Percentiles rank a stretch among this genome's conserved stretches.
Conservation (phyloP, 2,329 filamentous ascomycete genomes). For the Coniella vitis region DNA sequence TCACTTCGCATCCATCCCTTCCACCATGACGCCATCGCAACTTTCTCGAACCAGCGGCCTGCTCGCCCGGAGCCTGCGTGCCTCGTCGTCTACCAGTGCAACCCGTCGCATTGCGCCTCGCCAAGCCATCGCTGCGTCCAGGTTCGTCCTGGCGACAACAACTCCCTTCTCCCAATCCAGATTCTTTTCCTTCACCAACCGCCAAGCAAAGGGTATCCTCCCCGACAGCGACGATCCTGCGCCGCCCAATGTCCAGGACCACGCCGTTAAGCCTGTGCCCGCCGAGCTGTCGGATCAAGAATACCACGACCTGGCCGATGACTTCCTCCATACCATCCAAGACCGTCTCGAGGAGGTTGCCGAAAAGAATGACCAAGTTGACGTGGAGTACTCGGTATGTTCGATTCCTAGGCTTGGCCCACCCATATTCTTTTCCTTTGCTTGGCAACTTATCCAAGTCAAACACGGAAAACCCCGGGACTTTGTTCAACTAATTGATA, state of each 20-base stretch:
- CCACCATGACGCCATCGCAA: slow-evolving; percentile 12
- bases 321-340: slow-evolving; percentile 58
- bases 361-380: slow-evolving; percentile 68
- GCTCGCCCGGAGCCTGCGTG: slow-evolving; percentile 7
- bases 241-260: slow-evolving; percentile 33
- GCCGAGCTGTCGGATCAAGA: slow-evolving; percentile 61
- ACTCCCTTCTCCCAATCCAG: not conserved
- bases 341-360: slow-evolving; percentile 63
- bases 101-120: slow-evolving; percentile 3
- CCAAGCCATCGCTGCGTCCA: not conserved
- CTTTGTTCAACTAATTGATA: slow-evolving; percentile 9
- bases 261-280: slow-evolving; percentile 31
- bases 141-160: not conserved
- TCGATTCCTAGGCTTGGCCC: not conserved
- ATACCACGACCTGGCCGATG: slow-evolving; percentile 73
- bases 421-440: not conserved
- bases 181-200: slow-evolving; percentile 27
- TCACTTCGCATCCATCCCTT: not conserved
- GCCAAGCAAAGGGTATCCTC: slow-evolving; percentile 44
- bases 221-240: slow-evolving; percentile 51
- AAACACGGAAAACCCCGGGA: too few relatives aligned
- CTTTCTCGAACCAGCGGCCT: slow-evolving; percentile 11
- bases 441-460: not conserved
- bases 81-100: slow-evolving; percentile 6
- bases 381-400: slow-evolving; percentile 83